These are phyloP conservation scores for Polygonum aviculare DNA, from an alignment of 148 eudicot genomes.

Conservation along the genomic window DNA sequence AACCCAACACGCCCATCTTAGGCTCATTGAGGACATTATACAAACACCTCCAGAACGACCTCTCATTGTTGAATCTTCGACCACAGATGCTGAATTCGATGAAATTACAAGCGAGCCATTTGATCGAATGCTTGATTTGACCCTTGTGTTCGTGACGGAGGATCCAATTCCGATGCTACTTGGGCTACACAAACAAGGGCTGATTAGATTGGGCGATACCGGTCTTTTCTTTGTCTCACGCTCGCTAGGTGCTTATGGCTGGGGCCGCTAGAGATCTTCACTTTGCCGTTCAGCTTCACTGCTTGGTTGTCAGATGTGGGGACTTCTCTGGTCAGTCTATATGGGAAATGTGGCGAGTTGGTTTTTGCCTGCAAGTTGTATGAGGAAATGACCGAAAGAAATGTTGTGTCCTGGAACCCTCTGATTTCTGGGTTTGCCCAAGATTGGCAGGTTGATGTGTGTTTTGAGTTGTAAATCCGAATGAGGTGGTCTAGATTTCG, in stretches of 20 bases:
- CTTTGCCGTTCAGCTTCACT: constrained; percentile 29
- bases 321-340: background rate
- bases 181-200: constrained; percentile 18
- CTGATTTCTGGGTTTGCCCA: too few species aligned
- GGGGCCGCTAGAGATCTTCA: constrained; percentile 13
- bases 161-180: constrained; percentile 15
- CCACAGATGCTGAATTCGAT: background rate
- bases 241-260: constrained; percentile 26
- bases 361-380: too few species aligned
- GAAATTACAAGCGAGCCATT: background rate
- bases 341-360: too few species aligned
- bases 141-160: constrained; percentile 12
- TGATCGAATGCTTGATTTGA: constrained; percentile 6
- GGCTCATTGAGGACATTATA: constrained; percentile 26
- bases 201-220: constrained; percentile 6
- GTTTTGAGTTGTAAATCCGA: too few species aligned
- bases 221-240: constrained; percentile 22
- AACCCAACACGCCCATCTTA: constrained; percentile 16
- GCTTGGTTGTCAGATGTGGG: constrained; percentile 23
- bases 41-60: constrained; percentile 15
- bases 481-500: too few species aligned
- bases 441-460: too few species aligned
- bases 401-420: too few species aligned
- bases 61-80: background rate
- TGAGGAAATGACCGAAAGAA: too few species aligned